Evolutionary conservation across 1,139 yeast genomes (phyloP), one percentile per base, ranked within the genome.

Genomic region (Suhomyces kunorum): DNA sequence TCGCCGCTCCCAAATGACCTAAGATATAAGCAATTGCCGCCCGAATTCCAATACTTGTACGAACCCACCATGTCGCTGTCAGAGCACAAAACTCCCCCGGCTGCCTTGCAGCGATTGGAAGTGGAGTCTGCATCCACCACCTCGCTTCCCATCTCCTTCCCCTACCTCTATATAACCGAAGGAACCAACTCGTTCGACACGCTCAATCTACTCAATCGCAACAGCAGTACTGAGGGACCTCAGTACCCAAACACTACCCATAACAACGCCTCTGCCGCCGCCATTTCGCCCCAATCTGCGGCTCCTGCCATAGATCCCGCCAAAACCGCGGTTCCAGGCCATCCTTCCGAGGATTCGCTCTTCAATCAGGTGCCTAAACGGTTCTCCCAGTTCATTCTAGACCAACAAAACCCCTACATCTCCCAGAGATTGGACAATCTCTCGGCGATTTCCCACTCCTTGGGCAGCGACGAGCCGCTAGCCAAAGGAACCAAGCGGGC

Each of bases 331-430:
- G n/a, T n/a, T n/a, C 17, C 22, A 17, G 18, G 16, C 8, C 18
- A 18, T 6, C 27, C 15, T 2, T 29, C 38, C 6, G 40, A 40
- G 19, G 43, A 40, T 9, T 30, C 37, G 11, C 37, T 43, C 34
- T 55, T 55, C 46, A 54, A 68, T 44, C 74, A 66, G 42, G 73
- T 70, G 4, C 76, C 77, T 1, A 63, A 61, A 37, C 48, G 73
- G 32, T 71, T 71, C 42, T 68, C 76, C 7, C 71, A 66, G 41
- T 69, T 71, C 51, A 66, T 71, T 13, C 49, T 62, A 32, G 71
- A 69, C 45, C 74, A 70, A 44, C 64, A 61, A 42, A 57, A 55
- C 36, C 66, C 69, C 3, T 51, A 53, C 34, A 50, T 51, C 19
- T 53, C 54, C 12, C 63, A 61, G 34, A 45, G 54, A 20, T 43